Conservation (phyloP, 768 basidiomycete species). For the Cubamyces sp. region DNA sequence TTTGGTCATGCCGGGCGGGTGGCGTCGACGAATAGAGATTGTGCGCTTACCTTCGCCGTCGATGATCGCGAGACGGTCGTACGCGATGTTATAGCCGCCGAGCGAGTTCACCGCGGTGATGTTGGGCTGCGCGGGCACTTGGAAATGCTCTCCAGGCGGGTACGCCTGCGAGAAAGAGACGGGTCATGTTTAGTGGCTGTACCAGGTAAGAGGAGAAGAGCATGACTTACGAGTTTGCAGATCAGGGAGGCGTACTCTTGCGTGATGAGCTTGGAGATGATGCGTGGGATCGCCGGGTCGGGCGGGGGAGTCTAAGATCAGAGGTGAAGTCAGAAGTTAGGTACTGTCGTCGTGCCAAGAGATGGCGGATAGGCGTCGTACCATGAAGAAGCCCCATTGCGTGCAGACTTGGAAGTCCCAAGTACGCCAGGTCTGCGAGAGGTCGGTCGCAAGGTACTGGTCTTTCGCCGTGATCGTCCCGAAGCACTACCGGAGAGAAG, state of each 20-base stretch:
- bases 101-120: constrained; percentile 78
- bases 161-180: constrained; percentile 54
- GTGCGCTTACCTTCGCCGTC: constrained; percentile 71
- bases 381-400: constrained; percentile 59
- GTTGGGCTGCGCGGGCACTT: constrained; percentile 73
- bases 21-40: not conserved
- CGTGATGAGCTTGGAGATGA: constrained; percentile 76
- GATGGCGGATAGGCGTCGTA: constrained; percentile 5
- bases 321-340: too few species aligned
- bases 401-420: constrained; percentile 95
- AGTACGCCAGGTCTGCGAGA: constrained; percentile 79
- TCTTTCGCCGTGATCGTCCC: constrained; percentile 74
- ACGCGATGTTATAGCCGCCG: constrained; percentile 80
- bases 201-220: not conserved
- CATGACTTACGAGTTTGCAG: constrained; percentile 55
- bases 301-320: constrained; percentile 68
- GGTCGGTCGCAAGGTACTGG: constrained; percentile 56
- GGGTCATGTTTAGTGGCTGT: not conserved
- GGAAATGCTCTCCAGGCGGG: constrained; percentile 75
- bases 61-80: constrained; percentile 83
- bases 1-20: not conserved
- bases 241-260: constrained; percentile 66
- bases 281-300: constrained; percentile 63
- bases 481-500: constrained; percentile 63
- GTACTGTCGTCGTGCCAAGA: not conserved